Conservation (phyloP, 176 grass and related monocot genomes). For the Eragrostis nindensis region DNA sequence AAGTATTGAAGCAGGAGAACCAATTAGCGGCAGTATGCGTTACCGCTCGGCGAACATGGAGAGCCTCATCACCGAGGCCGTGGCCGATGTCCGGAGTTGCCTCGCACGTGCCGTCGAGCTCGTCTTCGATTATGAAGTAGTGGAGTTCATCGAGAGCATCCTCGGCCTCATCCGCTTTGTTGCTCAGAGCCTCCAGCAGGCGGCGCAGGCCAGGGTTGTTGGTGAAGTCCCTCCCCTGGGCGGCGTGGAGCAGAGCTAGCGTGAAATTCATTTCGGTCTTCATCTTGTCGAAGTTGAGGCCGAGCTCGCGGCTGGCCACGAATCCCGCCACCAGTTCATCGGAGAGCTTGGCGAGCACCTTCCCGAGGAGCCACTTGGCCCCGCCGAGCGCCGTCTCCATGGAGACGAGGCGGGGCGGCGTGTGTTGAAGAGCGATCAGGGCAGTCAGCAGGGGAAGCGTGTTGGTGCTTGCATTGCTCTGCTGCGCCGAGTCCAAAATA, state of each 20-base stretch:
- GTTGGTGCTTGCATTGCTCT: too few relatives aligned
- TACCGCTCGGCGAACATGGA: background rate
- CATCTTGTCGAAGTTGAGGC: background rate
- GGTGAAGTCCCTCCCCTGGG: background rate
- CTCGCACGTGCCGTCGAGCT: conserved; percentile 11
- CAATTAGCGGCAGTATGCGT: conserved; percentile 1
- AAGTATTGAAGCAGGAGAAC: conserved; percentile 16
- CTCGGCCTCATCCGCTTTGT: conserved; percentile 8
- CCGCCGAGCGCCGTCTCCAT: background rate
- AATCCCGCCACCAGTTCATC: background rate
- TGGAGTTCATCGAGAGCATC: conserved; percentile 31
- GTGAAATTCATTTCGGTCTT: background rate
- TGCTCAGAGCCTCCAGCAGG: background rate
- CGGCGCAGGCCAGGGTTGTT: background rate
- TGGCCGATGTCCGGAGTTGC: background rate
- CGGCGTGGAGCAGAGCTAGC: background rate
- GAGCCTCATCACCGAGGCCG: background rate
- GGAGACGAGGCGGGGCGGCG: too few relatives aligned
- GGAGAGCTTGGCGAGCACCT: background rate
- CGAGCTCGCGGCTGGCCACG: background rate
- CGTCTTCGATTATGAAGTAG: conserved; percentile 38
- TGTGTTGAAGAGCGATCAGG: too few relatives aligned
- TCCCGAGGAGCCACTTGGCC: background rate
- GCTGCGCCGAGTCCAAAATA: too few relatives aligned
- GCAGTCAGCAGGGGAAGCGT: too few relatives aligned